Percentiles rank a stretch among this genome's conserved stretches.
These are phyloP conservation scores for Clitoria ternatea DNA, from an alignment of 306 rosid species.

Conservation along the genomic window DNA sequence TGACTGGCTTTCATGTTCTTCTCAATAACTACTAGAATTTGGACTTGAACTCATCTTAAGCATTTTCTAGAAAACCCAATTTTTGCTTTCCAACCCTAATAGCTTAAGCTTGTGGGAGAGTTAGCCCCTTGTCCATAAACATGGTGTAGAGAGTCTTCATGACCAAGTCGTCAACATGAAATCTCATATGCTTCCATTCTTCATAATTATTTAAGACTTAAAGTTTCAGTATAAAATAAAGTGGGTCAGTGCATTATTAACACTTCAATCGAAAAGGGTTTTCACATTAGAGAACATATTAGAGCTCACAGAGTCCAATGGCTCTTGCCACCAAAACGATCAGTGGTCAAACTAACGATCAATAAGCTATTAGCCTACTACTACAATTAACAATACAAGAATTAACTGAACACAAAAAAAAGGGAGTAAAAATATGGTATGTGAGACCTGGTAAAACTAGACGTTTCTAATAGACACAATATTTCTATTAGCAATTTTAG, in stretches of 20 bases:
- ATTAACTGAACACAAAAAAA: not conserved
- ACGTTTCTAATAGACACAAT: not conserved
- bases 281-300: not conserved
- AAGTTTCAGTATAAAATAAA: not conserved
- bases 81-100: not conserved
- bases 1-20: not conserved
- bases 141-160: not conserved
- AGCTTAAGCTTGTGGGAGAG: not conserved
- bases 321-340: not conserved
- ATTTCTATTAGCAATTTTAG: not conserved
- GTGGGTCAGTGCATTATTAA: not conserved
- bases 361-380: not conserved
- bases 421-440: not conserved
- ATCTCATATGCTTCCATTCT: not conserved
- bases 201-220: not conserved
- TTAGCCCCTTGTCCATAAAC: not conserved
- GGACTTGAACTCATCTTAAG: not conserved
- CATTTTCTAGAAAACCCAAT: not conserved
- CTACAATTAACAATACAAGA: not conserved
- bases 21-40: not conserved
- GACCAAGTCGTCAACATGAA: not conserved
- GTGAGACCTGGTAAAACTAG: not conserved
- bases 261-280: not conserved
- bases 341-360: not conserved
- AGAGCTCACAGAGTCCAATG: not conserved